A percentile compares a stretch with the other conserved stretches of the same genome.
phyloP scores from a whole-genome alignment of 805 yeast genomes.

The Vanderwaltozyma polyspora region DNA sequence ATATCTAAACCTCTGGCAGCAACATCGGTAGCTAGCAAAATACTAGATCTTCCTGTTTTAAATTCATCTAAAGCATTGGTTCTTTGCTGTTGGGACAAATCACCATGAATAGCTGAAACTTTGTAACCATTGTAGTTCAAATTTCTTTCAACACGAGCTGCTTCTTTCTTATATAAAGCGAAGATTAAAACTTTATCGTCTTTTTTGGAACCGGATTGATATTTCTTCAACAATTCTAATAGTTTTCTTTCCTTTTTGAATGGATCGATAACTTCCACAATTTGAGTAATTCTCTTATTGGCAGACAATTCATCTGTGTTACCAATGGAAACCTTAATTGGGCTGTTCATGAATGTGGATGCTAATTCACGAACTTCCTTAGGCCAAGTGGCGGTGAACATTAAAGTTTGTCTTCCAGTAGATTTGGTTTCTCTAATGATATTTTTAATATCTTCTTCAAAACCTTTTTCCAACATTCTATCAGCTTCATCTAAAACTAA shows the following conservation, averaged over 20 bases:
- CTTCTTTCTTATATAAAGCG: constrained; percentile 95
- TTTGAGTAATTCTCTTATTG: constrained; percentile 84
- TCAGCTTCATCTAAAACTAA: constrained; percentile 96
- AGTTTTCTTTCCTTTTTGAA: constrained; percentile 68
- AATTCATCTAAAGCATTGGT: constrained; percentile 76
- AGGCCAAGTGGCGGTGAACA: constrained; percentile 99
- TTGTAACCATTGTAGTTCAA: constrained; percentile 61
- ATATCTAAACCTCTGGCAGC: constrained; percentile 97
- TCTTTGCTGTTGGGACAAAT: constrained; percentile 83
- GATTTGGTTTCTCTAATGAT: constrained; percentile 55
- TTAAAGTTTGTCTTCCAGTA: constrained; percentile 68
- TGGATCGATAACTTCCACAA: constrained; percentile 85
- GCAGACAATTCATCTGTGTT: constrained; percentile 90
- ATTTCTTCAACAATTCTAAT: constrained; percentile 58
- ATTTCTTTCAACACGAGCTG: constrained; percentile 74
- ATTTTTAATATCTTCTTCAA: constrained; percentile 87
- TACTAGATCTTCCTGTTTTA: constrained; percentile 63
- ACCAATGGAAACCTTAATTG: constrained; percentile 89
- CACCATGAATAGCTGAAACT: constrained; percentile 95
- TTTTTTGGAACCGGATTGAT: constrained; percentile 53
- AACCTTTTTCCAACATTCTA: constrained; percentile 96
- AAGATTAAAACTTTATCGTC: constrained; percentile 82
- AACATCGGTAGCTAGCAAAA: constrained; percentile 92
- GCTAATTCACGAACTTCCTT: constrained; percentile 93
- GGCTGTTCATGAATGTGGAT: constrained; percentile 63